Evolutionary conservation across 441 rosid species (phyloP).

Genomic region (Populus hybrid): DNA sequence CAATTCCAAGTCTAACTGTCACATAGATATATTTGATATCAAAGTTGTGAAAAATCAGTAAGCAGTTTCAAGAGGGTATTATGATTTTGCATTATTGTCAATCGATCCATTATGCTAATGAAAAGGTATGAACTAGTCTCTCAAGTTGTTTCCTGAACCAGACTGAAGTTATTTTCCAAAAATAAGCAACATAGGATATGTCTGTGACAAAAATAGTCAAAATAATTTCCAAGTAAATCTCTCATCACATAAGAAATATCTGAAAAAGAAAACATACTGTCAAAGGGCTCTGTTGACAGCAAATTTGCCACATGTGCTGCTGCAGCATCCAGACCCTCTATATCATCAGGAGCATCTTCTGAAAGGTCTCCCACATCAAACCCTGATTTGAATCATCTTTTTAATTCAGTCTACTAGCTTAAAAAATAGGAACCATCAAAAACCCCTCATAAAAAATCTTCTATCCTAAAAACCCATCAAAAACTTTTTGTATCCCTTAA

Average conservation of each 20-base stretch:
- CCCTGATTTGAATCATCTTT: slow-evolving; percentile 55
- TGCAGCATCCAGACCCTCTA: slow-evolving; percentile 85
- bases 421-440: not conserved
- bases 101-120: not conserved
- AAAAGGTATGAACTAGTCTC: not conserved
- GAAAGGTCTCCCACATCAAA: slow-evolving; percentile 81
- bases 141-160: not conserved
- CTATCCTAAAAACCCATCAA: not conserved
- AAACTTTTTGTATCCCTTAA: not conserved
- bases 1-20: slow-evolving; percentile 88
- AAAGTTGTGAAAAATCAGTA: not conserved
- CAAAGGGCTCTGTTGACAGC: slow-evolving; percentile 85
- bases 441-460: not conserved
- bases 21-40: slow-evolving; percentile 9
- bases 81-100: not conserved
- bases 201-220: not conserved
- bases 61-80: not conserved
- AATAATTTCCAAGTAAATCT: not conserved
- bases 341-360: slow-evolving; percentile 78
- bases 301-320: slow-evolving; percentile 84
- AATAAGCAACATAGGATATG: not conserved
- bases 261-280: slow-evolving; percentile 48
- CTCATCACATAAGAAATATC: slow-evolving; percentile 9
- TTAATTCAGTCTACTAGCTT: slow-evolving; percentile 10
- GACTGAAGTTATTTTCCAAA: not conserved